Base-by-base conservation (phyloP, 352 stramenopile genomes). In the Phytophthora cryptogea region DNA sequence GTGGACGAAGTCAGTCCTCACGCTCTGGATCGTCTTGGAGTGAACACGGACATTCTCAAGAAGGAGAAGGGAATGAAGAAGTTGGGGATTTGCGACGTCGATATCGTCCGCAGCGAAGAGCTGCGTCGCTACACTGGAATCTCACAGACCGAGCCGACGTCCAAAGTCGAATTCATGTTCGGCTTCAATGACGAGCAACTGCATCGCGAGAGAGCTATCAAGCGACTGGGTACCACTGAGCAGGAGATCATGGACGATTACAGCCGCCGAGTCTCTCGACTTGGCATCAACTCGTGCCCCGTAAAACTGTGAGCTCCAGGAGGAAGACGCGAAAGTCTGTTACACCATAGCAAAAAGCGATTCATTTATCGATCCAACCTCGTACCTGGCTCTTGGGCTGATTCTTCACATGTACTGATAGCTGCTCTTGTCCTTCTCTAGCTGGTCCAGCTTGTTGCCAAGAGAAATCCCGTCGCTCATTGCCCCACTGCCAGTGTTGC, bases 31-130 rank as follows among this genome's bases (percentile, higher is more conserved):
- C 74, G 75, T 33, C 74, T 88, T 31, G 80, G 80, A 28, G 78
- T 90, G n/a, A 81, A 80, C 40, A 8, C 59, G 0, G 80, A 88
- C 27, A 83, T 86, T 7, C 57, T 89, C 58, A 82, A 80, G 54
- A 83, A 88, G 30, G 80, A 90, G 50, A 90, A 88, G 27, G 76
- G 76, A 20, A 88, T 90, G 80, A 86, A 88, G 61, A 90, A 90
- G 55, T 66, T 90, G 26, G 78, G 80, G 8, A 88, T 88, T 59
- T 88, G 71, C 47, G 80, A 90, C 51, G 64, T 80, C 27, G 78
- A 88, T 55, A 83, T 89, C 31, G 40, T 60, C 20, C 72, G 58
- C 42, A 70, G 76, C 50, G 75, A 88, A 42, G 72, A 85, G 30
- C 57, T 86, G 11, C 76, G 72, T n/a, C 70, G 74, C 16, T 85